Base-by-base conservation (phyloP, 2,329 filamentous ascomycete genomes). In the Camillea tinctor region DNA sequence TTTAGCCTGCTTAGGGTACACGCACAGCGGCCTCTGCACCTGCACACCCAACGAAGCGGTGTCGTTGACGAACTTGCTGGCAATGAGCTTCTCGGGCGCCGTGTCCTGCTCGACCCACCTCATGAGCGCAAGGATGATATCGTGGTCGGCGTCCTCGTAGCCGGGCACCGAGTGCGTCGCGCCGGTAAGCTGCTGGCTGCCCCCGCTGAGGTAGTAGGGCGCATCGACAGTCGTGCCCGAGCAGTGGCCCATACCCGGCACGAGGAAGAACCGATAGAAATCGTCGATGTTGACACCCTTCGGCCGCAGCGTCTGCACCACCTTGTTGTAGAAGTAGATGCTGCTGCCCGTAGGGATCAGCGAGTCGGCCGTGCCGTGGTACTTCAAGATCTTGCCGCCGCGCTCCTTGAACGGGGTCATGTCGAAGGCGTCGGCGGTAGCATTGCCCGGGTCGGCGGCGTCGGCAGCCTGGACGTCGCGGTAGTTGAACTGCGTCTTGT, bases 201-300 rank as follows among this genome's bases (percentile, higher is more conserved):
- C 68, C 2, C 59, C 71, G 21, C 64, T 71, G 56, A 75, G 68
- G 59, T 73, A 72, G 72, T 70, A 76, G 2, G 74, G 74, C 1
- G 73, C 73, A 11, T 17, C 36, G 19, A 68, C 64, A 6, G 55
- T 44, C 21, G 69, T 58, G 61, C 70, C 52, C 54, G 62, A 56
- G 63, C 81, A 84, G 67, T 83, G 81, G 15, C 69, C 71, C 79
- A 83, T 82, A 1, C 80, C 80, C 2, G 79, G 79, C n/a, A 83
- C 73, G 5, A 74, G 69, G 69, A 83, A 83, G 63, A 81, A 77
- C 19, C 73, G 67, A 71, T 81, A 86, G 69, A 81, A 79, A 21
- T 81, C 77, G 7, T 78, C 80, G 51, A 79, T 76, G 22, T 67
- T 54, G 22, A 68, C 57, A 4, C 65, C 67, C 44, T 71, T 60